Evolutionary conservation across 805 yeast species (phyloP), one percentile per base, ranked within the genome.

Genomic region (Lipomyces lipofer): DNA sequence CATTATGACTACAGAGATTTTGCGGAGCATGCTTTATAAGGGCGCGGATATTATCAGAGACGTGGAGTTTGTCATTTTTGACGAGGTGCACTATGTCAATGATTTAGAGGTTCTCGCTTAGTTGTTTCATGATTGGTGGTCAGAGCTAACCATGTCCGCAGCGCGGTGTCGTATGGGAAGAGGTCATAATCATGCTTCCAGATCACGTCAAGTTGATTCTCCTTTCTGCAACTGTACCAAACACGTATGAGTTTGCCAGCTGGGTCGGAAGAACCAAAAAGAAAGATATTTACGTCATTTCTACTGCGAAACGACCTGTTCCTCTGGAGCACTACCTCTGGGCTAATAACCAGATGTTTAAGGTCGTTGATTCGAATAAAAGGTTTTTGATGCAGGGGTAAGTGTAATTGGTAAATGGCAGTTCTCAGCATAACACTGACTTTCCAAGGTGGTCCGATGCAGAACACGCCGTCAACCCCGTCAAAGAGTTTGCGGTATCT

Each of bases 101-200:
- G 99, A 94, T 73, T 85, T 88, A 54, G 96, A 89, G 40, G 49
- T 33, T n/a, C n/a, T n/a, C n/a, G n/a, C n/a, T n/a, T n/a, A n/a
- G n/a, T n/a, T n/a, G n/a, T n/a, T n/a, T n/a, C n/a, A n/a, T n/a
- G n/a, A n/a, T n/a, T n/a, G n/a, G n/a, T n/a, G n/a, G n/a, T n/a
- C n/a, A n/a, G n/a, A n/a, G n/a, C n/a, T n/a, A n/a, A n/a, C n/a
- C n/a, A n/a, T n/a, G n/a, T n/a, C n/a, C n/a, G 19, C 21, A 46
- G 65, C 83, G 99, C 70, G 99, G 99, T 66, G 99, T 94, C 12
- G 99, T 94, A 2, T 94, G 99, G 99, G 99, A 94, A 73, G 99
- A 94, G 72, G 97, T 94, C 21, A 94, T 94, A 58, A 94, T 94
- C 63, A 89, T 94, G 96, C 75, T 94, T 30, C 99, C 99, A 0